Evolutionary conservation across 164 flowering plant species (phyloP).

Genomic region (Vitis labrusca): DNA sequence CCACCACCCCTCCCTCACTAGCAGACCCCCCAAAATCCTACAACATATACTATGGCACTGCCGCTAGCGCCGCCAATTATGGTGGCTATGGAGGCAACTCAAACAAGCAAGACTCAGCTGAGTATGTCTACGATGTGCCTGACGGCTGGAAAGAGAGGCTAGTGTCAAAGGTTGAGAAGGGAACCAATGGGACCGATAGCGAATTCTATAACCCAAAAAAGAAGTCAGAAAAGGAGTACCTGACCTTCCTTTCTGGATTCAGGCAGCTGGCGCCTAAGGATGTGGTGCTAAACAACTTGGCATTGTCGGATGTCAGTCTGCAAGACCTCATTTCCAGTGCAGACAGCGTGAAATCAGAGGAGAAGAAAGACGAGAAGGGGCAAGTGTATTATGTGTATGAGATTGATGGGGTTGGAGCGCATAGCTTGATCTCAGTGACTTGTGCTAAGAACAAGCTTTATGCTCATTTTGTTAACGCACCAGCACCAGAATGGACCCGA

Average conservation of each 20-base stretch:
- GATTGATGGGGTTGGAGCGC: slow-evolving; percentile 62
- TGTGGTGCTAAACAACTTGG: slow-evolving; percentile 69
- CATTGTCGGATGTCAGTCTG: slow-evolving; percentile 77
- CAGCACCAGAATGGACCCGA: slow-evolving; percentile 72
- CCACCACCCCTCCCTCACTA: slow-evolving; percentile 42
- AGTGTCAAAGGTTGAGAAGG: slow-evolving; percentile 90
- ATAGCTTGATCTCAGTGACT: slow-evolving; percentile 83
- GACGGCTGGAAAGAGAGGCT: slow-evolving; percentile 86
- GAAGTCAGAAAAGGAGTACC: slow-evolving; percentile 76
- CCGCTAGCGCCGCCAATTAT: slow-evolving; percentile 95
- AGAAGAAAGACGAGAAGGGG: slow-evolving; percentile 74
- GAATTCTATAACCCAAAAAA: slow-evolving; percentile 93
- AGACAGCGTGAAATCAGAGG: slow-evolving; percentile 58
- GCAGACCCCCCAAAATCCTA: slow-evolving; percentile 45
- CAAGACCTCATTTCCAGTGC: slow-evolving; percentile 78
- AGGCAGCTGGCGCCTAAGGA: slow-evolving; percentile 76
- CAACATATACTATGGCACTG: slow-evolving; percentile 82
- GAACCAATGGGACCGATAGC: slow-evolving; percentile 95
- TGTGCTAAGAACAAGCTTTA: slow-evolving; percentile 88
- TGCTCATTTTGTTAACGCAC: slow-evolving; percentile 94
- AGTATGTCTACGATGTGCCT: slow-evolving; percentile 88
- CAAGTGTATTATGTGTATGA: slow-evolving; percentile 87
- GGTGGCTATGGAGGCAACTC: slow-evolving; percentile 96
- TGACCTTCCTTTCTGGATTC: slow-evolving; percentile 76
- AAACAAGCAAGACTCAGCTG: slow-evolving; percentile 75